Evolutionary conservation across 208 protist genomes (phyloP).

Genomic region (Acanthamoeba sp.): DNA sequence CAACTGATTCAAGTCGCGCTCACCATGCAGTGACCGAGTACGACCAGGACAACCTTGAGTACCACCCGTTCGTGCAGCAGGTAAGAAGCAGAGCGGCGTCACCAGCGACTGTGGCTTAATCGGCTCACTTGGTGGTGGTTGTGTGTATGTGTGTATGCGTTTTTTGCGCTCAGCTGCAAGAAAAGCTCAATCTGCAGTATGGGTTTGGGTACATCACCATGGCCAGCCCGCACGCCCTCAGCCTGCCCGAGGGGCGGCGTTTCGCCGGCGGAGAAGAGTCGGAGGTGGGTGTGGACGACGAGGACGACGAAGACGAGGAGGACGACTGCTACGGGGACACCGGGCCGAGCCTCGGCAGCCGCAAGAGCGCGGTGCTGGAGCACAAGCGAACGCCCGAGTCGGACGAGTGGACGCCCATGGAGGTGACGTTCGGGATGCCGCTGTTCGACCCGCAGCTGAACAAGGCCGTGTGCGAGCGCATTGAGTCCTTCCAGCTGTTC

Average conservation of each 20-base stretch:
- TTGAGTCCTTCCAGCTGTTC: conserved; percentile 72
- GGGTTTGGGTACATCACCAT: conserved; percentile 75
- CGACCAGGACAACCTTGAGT: conserved; percentile 40
- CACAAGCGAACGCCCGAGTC: conserved; percentile 1
- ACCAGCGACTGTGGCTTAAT: background rate
- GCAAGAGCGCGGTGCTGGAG: background rate
- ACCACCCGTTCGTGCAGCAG: conserved; percentile 60
- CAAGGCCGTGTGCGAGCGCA: conserved; percentile 77
- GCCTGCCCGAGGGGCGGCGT: background rate
- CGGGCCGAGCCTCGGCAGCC: background rate
- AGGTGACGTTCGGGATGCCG: conserved; percentile 83
- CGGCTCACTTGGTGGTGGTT: background rate
- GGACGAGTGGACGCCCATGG: conserved; percentile 76
- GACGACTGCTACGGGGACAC: background rate
- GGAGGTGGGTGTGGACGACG: background rate
- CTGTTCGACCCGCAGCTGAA: conserved; percentile 80
- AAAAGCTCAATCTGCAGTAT: conserved; percentile 10
- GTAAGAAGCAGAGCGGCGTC: background rate
- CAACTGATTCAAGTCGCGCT: background rate
- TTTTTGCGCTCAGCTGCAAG: background rate
- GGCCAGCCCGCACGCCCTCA: conserved; percentile 6
- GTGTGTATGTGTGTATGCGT: no score
- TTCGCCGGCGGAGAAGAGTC: background rate
- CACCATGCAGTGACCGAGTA: conserved; percentile 42
- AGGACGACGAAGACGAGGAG: background rate